These are phyloP conservation scores for Plasmopara viticola DNA, from an alignment of 352 stramenopile genomes.

Conservation along the genomic window DNA sequence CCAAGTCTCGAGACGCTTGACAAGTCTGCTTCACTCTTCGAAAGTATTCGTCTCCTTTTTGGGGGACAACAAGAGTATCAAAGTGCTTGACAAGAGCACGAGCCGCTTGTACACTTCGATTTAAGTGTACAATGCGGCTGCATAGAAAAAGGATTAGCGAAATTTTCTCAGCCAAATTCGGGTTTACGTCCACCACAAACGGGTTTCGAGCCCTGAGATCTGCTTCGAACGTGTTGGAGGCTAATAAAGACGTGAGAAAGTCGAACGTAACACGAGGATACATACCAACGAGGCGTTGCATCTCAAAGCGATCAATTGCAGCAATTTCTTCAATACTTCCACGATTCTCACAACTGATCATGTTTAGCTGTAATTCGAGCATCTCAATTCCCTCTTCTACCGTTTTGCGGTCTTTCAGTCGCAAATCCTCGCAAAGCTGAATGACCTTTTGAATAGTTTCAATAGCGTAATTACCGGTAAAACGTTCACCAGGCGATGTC, in stretches of 20 bases:
- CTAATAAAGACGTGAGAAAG: conserved; percentile 69
- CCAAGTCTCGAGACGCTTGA: conserved; percentile 78
- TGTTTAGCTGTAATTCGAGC: conserved; percentile 51
- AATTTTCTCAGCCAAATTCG: conserved; percentile 40
- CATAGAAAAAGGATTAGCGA: conserved; percentile 63
- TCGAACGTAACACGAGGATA: conserved; percentile 69
- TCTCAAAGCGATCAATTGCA: conserved; percentile 40
- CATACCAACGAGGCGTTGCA: conserved; percentile 48
- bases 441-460: conserved; percentile 46
- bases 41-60: conserved; percentile 14
- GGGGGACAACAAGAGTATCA: conserved; percentile 3
- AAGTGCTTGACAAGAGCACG: conserved; percentile 25
- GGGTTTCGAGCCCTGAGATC: conserved; percentile 66
- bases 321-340: conserved; percentile 15
- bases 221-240: conserved; percentile 47
- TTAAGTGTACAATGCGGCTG: conserved; percentile 82
- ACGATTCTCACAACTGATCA: conserved; percentile 30
- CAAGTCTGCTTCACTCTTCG: conserved; percentile 58
- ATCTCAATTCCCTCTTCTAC: conserved; percentile 46
- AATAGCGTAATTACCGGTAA: conserved; percentile 9
- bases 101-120: conserved; percentile 59
- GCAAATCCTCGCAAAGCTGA: conserved; percentile 38
- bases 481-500: conserved; percentile 8
- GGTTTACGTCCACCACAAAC: conserved; percentile 32
- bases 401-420: conserved; percentile 42